A percentile compares a stretch with the other conserved stretches of the same genome.
Conservation (phyloP, 2,329 filamentous ascomycete genomes). For the Cercospora janseana region DNA sequence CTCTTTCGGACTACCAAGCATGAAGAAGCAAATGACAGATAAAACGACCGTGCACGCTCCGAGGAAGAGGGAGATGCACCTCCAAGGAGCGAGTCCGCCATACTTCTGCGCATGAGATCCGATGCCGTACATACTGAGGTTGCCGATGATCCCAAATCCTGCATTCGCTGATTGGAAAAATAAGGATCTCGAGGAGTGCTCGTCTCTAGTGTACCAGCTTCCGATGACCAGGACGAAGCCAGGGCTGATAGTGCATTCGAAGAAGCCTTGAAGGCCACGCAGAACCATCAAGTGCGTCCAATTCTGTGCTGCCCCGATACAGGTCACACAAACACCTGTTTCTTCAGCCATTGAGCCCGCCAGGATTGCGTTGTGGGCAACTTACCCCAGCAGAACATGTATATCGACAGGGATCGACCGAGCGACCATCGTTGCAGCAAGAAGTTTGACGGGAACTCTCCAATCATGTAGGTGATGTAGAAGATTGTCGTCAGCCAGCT, state of each 20-base stretch:
- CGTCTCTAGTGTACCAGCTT: constrained; percentile 39
- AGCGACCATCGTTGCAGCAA: constrained; percentile 39
- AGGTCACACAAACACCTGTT: constrained; percentile 31
- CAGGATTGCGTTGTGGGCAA: background rate
- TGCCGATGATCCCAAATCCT: constrained; percentile 36
- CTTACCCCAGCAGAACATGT: constrained; percentile 38
- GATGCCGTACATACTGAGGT: constrained; percentile 32
- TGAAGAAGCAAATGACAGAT: constrained; percentile 31
- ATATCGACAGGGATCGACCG: constrained; percentile 38
- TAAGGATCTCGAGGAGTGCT: constrained; percentile 38
- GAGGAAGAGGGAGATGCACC: constrained; percentile 34
- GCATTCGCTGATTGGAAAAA: constrained; percentile 42
- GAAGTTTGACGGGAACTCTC: constrained; percentile 40
- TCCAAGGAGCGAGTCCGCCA: constrained; percentile 31
- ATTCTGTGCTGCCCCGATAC: constrained; percentile 35
- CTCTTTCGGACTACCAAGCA: constrained; percentile 34
- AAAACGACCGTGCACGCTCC: constrained; percentile 30
- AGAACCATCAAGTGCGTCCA: constrained; percentile 40
- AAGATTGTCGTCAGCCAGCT: constrained; percentile 45
- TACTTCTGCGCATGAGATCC: constrained; percentile 29
- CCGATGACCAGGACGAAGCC: constrained; percentile 40
- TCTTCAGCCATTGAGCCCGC: background rate
- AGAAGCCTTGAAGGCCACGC: constrained; percentile 40
- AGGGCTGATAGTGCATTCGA: constrained; percentile 41
- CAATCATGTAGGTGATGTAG: constrained; percentile 44